Conservation (phyloP, 2,329 filamentous ascomycete species). For the Mycosphaerella arachidis region DNA sequence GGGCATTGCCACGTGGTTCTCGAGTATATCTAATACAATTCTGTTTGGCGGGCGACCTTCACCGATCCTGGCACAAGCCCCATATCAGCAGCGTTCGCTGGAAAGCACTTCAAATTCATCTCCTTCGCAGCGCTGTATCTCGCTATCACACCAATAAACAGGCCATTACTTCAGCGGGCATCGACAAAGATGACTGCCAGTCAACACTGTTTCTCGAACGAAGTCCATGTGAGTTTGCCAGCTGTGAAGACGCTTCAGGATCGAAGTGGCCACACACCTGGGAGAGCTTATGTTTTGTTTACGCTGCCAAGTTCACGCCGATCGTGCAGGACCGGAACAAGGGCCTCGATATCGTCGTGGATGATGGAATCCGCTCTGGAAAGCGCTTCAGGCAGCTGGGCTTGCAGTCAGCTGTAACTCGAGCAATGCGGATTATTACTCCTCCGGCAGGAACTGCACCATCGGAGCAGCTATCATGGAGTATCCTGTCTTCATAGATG, state of each 20-base stretch:
- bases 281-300: conserved; percentile 11
- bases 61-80: conserved; percentile 15
- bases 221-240: conserved; percentile 6
- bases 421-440: conserved; percentile 10
- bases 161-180: conserved; percentile 15
- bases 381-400: conserved; percentile 9
- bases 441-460: conserved; percentile 14
- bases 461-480: conserved; percentile 12
- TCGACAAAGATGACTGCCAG: conserved; percentile 11
- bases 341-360: conserved; percentile 1
- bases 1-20: too few species aligned
- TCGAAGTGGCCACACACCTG: conserved; percentile 12
- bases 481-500: conserved; percentile 14
- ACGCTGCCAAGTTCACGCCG: conserved; percentile 6
- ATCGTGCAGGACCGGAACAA: conserved; percentile 14
- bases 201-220: conserved; percentile 5
- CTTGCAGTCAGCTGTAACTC: conserved; percentile 13
- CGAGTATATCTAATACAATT: too few species aligned
- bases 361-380: conserved; percentile 12
- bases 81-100: conserved; percentile 11
- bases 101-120: conserved; percentile 15
- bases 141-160: conserved; percentile 15
- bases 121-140: conserved; percentile 16
- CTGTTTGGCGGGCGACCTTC: conserved; percentile 15
- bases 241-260: conserved; percentile 7